A percentile compares a stretch with the other conserved stretches of the same genome.
phyloP scores from a whole-genome alignment of 495 filamentous ascomycete species.

The Neurospora intermedia region DNA sequence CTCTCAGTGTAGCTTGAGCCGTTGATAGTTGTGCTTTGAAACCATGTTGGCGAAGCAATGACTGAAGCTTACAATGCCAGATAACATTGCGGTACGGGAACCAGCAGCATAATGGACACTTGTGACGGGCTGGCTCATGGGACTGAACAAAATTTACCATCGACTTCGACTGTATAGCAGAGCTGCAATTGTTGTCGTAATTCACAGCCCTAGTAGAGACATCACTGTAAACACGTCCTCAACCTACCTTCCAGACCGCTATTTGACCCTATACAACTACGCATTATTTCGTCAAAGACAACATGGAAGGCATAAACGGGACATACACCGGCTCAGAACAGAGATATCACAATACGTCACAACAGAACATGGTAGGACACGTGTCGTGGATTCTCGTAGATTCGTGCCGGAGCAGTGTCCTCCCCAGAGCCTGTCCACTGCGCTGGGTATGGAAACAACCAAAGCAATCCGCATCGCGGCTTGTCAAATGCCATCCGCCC shows the following conservation, averaged over 20 bases:
- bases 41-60: background rate
- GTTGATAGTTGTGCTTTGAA: background rate
- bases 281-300: background rate
- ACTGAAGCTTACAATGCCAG: background rate
- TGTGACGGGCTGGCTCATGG: background rate
- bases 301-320: background rate
- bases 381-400: constrained; percentile 40
- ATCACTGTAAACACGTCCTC: background rate
- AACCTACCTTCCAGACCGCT: background rate
- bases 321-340: background rate
- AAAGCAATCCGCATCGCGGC: constrained; percentile 46
- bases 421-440: constrained; percentile 27
- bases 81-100: background rate
- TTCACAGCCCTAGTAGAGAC: background rate
- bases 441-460: constrained; percentile 45
- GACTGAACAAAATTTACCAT: background rate
- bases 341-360: constrained; percentile 1
- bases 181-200: background rate
- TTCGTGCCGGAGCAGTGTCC: constrained; percentile 42
- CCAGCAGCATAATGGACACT: background rate
- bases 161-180: background rate
- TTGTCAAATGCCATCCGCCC: constrained; percentile 21
- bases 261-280: background rate
- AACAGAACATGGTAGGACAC: background rate
- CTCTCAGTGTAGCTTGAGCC: background rate